Evolutionary conservation across 2,329 filamentous ascomycete species (phyloP).

Genomic region (Microascus cirrosus): DNA sequence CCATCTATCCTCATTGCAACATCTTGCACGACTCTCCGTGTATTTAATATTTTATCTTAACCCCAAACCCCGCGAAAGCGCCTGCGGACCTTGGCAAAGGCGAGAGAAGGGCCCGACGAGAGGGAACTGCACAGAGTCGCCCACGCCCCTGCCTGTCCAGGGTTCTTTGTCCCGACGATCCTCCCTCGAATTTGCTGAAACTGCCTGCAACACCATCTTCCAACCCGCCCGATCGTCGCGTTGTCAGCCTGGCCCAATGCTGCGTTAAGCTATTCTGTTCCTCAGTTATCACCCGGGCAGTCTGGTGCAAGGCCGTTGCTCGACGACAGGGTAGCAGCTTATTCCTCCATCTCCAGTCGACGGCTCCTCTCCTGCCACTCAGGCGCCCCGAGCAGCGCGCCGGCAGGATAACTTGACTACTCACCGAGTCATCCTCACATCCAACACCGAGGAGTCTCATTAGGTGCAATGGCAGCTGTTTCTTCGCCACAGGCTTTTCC

Average conservation of each 20-base stretch:
- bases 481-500: constrained; percentile 1
- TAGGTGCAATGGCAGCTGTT: constrained; percentile 4
- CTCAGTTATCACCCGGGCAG: not conserved
- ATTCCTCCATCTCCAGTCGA: not conserved
- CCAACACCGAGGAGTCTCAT: not conserved
- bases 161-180: constrained; percentile 4
- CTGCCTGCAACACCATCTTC: constrained; percentile 1
- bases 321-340: not conserved
- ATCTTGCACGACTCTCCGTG: not conserved
- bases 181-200: constrained; percentile 1
- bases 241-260: constrained; percentile 1
- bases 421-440: not conserved
- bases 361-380: not conserved
- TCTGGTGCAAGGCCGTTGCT: not conserved
- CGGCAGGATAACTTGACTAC: not conserved
- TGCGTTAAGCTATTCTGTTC: not conserved
- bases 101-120: not conserved
- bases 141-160: not conserved
- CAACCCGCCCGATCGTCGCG: not conserved
- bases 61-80: not conserved
- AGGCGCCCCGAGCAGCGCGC: not conserved
- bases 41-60: not conserved
- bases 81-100: not conserved
- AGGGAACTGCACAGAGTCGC: not conserved
- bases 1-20: not conserved